Conservation (phyloP, 345 rosid genomes). For the Xanthoceras sorbifolium region DNA sequence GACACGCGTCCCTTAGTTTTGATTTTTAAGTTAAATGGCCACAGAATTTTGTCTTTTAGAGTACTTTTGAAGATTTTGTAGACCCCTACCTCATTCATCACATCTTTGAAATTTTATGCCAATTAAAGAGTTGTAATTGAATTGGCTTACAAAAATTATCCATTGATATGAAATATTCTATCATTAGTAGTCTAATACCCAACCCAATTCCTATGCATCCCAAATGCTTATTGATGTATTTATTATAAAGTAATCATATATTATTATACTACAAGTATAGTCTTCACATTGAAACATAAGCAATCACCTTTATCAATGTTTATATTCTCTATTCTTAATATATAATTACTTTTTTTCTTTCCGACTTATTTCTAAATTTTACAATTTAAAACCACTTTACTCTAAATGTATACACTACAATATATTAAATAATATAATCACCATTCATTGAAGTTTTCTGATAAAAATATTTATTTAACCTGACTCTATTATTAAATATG, state of each 20-base stretch:
- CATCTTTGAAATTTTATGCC: neutral
- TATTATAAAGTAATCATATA: neutral
- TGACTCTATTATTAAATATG: too few relatives aligned
- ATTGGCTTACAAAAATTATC: neutral
- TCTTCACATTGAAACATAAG: neutral
- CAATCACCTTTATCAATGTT: neutral
- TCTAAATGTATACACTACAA: too few relatives aligned
- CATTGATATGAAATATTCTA: neutral
- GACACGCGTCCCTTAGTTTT: slow-evolving; percentile 1
- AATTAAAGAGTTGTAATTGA: neutral
- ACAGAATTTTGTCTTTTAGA: neutral
- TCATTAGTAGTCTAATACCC: neutral
- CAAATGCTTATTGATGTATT: neutral
- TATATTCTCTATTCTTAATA: too few relatives aligned
- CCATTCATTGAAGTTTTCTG: too few relatives aligned
- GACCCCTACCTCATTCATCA: slow-evolving; percentile 16
- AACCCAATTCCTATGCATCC: neutral
- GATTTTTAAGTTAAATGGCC: neutral
- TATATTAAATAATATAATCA: too few relatives aligned
- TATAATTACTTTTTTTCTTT: too few relatives aligned
- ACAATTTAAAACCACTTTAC: too few relatives aligned
- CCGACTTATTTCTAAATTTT: too few relatives aligned
- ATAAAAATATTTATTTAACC: too few relatives aligned
- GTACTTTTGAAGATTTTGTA: neutral
- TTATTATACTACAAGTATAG: too few relatives aligned